Evolutionary conservation across 768 basidiomycete species (phyloP).

Genomic region (Ephemerocybe angulata): DNA sequence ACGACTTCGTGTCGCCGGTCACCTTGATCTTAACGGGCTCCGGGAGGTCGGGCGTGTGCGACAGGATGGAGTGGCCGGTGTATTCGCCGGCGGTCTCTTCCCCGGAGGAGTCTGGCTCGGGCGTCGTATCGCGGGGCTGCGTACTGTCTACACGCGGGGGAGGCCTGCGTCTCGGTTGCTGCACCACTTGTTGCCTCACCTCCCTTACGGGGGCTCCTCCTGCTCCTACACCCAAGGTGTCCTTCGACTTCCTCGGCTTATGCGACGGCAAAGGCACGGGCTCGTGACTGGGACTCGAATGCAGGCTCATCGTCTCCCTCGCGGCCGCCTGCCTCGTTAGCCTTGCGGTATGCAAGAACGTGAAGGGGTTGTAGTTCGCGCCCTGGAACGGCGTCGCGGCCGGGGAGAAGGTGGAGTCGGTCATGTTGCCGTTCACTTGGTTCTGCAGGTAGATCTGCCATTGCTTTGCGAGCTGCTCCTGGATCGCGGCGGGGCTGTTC

Average conservation of each 20-base stretch:
- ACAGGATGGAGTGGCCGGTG: constrained; percentile 5
- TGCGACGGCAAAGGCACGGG: constrained; percentile 54
- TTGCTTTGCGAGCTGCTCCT: constrained; percentile 69
- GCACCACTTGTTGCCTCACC: not conserved
- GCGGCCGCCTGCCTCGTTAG: constrained; percentile 41
- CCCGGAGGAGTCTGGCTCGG: constrained; percentile 69
- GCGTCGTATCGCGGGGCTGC: constrained; percentile 77
- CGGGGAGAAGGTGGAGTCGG: constrained; percentile 76
- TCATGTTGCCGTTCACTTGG: constrained; percentile 48
- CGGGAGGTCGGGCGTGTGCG: too few species aligned
- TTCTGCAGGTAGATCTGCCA: constrained; percentile 80
- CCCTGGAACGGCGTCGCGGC: constrained; percentile 70
- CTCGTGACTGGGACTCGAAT: constrained; percentile 70
- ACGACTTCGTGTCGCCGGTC: constrained; percentile 25
- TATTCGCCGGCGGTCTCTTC: constrained; percentile 76
- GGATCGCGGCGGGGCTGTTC: constrained; percentile 40
- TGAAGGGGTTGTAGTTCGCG: constrained; percentile 66
- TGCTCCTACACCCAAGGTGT: not conserved
- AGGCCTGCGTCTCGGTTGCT: constrained; percentile 41
- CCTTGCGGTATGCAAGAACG: constrained; percentile 58
- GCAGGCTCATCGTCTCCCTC: constrained; percentile 58
- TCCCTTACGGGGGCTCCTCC: not conserved
- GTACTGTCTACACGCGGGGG: constrained; percentile 82
- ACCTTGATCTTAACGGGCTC: too few species aligned
- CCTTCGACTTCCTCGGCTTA: constrained; percentile 46